Base-by-base conservation (phyloP, 768 basidiomycete species). In the Pulveroboletus sp. region DNA sequence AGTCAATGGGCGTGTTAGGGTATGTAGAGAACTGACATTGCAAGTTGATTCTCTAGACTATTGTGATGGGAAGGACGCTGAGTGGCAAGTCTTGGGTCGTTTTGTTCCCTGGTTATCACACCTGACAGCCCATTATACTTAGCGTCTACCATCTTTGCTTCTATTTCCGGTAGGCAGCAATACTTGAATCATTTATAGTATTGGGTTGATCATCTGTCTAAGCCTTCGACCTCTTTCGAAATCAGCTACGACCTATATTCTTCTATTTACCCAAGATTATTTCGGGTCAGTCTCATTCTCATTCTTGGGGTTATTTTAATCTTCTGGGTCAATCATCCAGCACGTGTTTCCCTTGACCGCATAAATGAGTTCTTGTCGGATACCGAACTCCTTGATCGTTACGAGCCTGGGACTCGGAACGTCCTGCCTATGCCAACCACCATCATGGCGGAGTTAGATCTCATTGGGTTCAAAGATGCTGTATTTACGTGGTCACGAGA, bases 401-500 rank as follows among this genome's bases (percentile, higher is more conserved):
- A 48, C 13, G 28, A 43, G 7, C 21, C 31, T 24, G 27, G 27
- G 2, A 28, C 5, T 28, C 27, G 27, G 27, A 27, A 33, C 15
- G 21, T 24, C 17, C 21, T 26, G 5, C 47, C 41, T 18, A 33
- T 18, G 14, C 31, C 47, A 26, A 14, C 47, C 41, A 10, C 24
- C 5, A 33, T 27, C 18, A 10, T 6, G 7, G 47, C 33, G 13
- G 47, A 35, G 17, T 7, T 27, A 14, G 31, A 33, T 10, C 40
- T 44, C 15, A 44, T 48, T 8, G 31, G 47, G 11, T 48, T 48
- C 17, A 48, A 31, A 15, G 47, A 44, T 33, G 30, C 41, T 26
- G 44, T 24, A n/a, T 48, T 48, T 45, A n/a, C n/a, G 13, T 48
- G 41, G 47, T 48, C 47, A 8, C 40, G 33, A 17, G n/a, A 45